Conservation (phyloP, 305 asterid species). For the Fraxinus sp. region DNA sequence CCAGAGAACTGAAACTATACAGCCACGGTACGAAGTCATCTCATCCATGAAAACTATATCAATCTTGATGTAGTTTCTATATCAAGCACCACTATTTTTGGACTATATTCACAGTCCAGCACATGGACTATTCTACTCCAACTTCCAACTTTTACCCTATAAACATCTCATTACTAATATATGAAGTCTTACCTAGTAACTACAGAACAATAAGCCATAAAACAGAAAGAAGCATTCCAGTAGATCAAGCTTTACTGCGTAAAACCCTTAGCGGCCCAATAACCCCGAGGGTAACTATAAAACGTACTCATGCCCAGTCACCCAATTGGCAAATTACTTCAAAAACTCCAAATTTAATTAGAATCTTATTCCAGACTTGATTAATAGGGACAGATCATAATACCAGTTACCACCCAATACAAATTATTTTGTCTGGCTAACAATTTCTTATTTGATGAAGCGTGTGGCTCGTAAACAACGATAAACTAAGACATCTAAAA, state of each 20-base stretch:
- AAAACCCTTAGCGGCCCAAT: neutral
- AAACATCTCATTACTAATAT: neutral
- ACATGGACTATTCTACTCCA: neutral
- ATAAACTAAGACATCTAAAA: neutral
- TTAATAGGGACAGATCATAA: neutral
- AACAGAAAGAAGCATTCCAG: neutral
- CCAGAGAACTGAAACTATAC: no score
- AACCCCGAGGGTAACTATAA: neutral
- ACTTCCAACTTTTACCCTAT: neutral
- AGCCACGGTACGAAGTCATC: neutral
- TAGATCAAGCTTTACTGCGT: neutral
- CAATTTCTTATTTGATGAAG: neutral
- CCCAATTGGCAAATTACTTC: neutral
- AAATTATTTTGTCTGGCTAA: neutral
- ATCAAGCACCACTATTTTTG: neutral
- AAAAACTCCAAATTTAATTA: neutral
- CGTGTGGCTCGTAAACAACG: neutral
- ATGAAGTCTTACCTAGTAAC: neutral
- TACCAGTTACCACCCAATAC: neutral
- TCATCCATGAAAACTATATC: neutral
- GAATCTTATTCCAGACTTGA: neutral
- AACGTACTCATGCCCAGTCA: neutral
- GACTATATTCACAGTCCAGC: neutral
- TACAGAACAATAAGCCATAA: neutral
- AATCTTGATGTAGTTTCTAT: no score